Evolutionary conservation across 768 basidiomycete species (phyloP).

Genomic region (Kwoniella sp.): DNA sequence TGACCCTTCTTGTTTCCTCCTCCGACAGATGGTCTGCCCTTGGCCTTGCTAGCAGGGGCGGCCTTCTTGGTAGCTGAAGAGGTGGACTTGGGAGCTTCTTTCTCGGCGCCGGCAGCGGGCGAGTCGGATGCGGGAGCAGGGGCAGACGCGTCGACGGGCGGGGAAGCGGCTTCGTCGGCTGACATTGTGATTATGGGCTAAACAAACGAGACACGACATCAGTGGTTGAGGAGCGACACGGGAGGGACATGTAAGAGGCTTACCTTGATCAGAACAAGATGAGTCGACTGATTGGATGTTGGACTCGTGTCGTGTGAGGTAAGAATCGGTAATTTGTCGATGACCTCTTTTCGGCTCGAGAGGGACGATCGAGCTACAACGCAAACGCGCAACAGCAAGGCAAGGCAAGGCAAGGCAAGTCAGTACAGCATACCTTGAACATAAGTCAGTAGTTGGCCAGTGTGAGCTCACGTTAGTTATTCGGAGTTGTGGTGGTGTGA

Average conservation of each 20-base stretch:
- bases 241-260: too few species aligned
- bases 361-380: conserved; percentile 3
- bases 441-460: background rate
- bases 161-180: conserved; percentile 21
- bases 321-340: background rate
- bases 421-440: background rate
- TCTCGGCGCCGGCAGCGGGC: background rate
- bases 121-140: conserved; percentile 16
- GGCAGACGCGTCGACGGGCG: conserved; percentile 23
- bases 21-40: conserved; percentile 25
- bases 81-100: conserved; percentile 15
- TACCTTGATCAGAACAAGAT: background rate
- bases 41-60: conserved; percentile 21
- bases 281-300: conserved; percentile 2
- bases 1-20: conserved; percentile 29
- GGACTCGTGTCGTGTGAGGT: conserved; percentile 9
- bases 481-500: conserved; percentile 7
- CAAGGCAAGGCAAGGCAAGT: background rate
- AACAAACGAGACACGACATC: background rate
- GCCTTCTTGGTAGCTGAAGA: conserved; percentile 23
- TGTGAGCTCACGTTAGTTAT: conserved; percentile 8
- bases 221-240: background rate
- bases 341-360: background rate
- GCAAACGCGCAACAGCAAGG: background rate
- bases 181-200: conserved; percentile 18